Conservation (phyloP, 2,329 filamentous ascomycete species). For the Bisporella sp. region DNA sequence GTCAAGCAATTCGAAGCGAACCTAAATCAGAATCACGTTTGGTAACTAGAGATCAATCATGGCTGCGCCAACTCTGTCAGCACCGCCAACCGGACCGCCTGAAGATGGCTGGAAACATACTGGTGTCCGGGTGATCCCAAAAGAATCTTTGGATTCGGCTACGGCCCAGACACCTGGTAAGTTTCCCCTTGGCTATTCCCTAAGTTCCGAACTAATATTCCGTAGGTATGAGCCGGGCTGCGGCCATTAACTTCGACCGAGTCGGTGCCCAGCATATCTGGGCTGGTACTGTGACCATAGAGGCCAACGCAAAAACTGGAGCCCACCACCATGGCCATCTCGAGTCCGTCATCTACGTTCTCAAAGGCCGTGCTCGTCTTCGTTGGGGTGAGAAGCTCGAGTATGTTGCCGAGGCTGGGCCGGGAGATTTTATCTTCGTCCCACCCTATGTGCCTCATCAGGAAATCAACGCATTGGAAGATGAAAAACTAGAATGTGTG, state of each 20-base stretch:
- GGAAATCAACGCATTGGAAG: constrained; percentile 36
- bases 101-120: constrained; percentile 30
- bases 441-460: constrained; percentile 38
- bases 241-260: constrained; percentile 37
- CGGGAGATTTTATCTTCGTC: constrained; percentile 39
- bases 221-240: constrained; percentile 33
- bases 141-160: constrained; percentile 33
- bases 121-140: constrained; percentile 36
- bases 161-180: constrained; percentile 35
- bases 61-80: neutral
- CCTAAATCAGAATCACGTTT: no score
- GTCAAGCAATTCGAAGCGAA: no score
- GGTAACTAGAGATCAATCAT: neutral
- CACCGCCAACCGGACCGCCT: neutral
- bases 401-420: constrained; percentile 37
- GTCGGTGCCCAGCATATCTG: constrained; percentile 37
- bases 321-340: constrained; percentile 39
- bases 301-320: constrained; percentile 37
- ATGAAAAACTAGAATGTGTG: constrained; percentile 36
- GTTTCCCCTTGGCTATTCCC: neutral
- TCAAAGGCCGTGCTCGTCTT: constrained; percentile 38
- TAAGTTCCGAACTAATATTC: neutral
- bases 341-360: constrained; percentile 38
- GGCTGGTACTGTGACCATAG: constrained; percentile 38
- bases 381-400: constrained; percentile 37